Base-by-base conservation (phyloP, 192 early-diverging fungal genomes). In the Fimicolochytrium jonesii region DNA sequence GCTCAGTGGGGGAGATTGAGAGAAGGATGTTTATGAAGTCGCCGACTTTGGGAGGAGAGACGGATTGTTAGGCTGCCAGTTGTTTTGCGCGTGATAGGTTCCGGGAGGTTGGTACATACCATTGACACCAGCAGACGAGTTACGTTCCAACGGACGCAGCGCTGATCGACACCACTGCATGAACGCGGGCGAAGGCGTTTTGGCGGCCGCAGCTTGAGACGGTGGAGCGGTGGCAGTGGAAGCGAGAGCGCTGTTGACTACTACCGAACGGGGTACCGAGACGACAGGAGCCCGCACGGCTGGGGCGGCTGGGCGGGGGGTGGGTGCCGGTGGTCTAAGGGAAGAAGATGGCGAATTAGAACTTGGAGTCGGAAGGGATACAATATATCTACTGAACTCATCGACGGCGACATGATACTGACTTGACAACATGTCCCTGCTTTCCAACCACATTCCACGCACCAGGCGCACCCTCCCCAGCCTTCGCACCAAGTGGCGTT, bases 381-480 rank as follows among this genome's bases (percentile, higher is more conserved):
- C n/a, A n/a, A n/a, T n/a, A n/a, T n/a, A n/a, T n/a, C n/a, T n/a
- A n/a, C n/a, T n/a, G n/a, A n/a, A n/a, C n/a, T n/a, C n/a, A n/a
- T n/a, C 6, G 20, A 56, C 22, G 17, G 56, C 22, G 17, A 32
- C 25, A 50, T 48, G 31, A 28, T 11, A 34, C 55, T 50, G 51
- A 35, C 34, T 36, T 6, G 15, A 67, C 49, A 44, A 59, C 66
- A 18, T 70, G 68, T 6, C 49, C 62, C 39, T 71, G 30, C 47
- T 77, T 77, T 17, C 78, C 78, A 33, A 80, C 78, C 66, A 74
- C 69, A 50, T 72, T 80, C 78, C 78, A 80, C 15, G 68, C 68
- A 18, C 64, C 64, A 13, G 18, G 31, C 2, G 31, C 56, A 22
- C 13, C 39, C 31, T 51, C 59, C 28, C 33, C 34, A 25, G 30